Percentiles rank a stretch among this genome's conserved stretches.
Conservation (phyloP, 257 asterid species). For the Thymus mandschuricus region DNA sequence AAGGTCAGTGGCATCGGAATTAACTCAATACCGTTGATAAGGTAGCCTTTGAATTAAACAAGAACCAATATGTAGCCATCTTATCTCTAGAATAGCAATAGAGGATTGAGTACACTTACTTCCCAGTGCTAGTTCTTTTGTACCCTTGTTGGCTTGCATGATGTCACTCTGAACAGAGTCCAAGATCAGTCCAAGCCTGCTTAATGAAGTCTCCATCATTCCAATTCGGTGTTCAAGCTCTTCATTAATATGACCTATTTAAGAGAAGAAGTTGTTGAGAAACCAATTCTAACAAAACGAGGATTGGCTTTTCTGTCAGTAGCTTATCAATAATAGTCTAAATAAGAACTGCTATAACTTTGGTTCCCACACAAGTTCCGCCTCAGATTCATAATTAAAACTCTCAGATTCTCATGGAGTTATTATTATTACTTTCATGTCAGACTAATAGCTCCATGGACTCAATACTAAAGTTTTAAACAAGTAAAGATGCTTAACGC, state of each 20-base stretch:
- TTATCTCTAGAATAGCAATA: slow-evolving; percentile 1
- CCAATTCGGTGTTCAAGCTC: slow-evolving; percentile 88
- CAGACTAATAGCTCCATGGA: slow-evolving; percentile 23
- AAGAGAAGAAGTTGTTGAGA: slow-evolving; percentile 31
- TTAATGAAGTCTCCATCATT: slow-evolving; percentile 78
- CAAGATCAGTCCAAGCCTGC: slow-evolving; percentile 79
- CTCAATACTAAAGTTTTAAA: slow-evolving; percentile 14
- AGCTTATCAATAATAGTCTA: not conserved
- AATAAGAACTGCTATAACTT: slow-evolving; percentile 1
- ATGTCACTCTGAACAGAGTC: slow-evolving; percentile 89
- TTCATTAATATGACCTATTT: slow-evolving; percentile 73
- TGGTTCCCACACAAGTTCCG: slow-evolving; percentile 10
- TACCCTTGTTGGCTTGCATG: slow-evolving; percentile 86
- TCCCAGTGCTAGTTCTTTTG: slow-evolving; percentile 72
- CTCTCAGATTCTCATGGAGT: not conserved
- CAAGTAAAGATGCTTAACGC: slow-evolving; percentile 16
- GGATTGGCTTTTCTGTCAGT: not conserved
- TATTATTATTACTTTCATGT: not conserved
- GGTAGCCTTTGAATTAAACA: slow-evolving; percentile 24
- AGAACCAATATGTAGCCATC: slow-evolving; percentile 13
- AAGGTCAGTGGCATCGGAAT: not conserved
- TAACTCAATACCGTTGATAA: slow-evolving; percentile 15
- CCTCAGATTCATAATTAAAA: slow-evolving; percentile 12
- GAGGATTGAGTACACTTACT: slow-evolving; percentile 52
- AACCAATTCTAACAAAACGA: not conserved